Base-by-base conservation (phyloP, 2,329 filamentous ascomycete genomes). In the Ceratocystis albifundus region DNA sequence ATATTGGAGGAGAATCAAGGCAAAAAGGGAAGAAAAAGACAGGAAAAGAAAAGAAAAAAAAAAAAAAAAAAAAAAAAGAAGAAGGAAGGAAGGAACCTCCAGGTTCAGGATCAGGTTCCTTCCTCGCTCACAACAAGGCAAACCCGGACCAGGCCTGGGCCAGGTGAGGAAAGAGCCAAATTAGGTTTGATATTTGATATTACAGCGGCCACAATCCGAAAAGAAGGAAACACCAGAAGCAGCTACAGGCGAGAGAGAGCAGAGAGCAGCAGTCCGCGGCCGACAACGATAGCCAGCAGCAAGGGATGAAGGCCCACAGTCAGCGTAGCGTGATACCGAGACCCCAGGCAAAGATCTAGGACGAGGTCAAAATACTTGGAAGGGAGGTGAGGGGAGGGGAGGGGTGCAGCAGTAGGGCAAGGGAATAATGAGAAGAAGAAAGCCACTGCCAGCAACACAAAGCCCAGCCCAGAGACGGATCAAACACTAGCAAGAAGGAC, bases 311-410 rank as follows among this genome's bases (percentile, higher is more conserved):
- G 20, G 53, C 53, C 32, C 25, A 28, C 53, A 57, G 50, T 32
- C 53, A 57, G 32, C 4, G 53, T 57, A 57, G 32, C 4, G 53
- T 57, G 53, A 32, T 57, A 57, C 53, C 53, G 12, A 57, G 53
- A 57, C 53, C 53, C 22, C 53, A 57, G 53, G 4, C 53, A 25
- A 32, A 57, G 53, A 57, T 30, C 25, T 28, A 32, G 62, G 15
- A 55, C 17, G 45, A 64, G 36, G 36, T 4, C 36, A 12, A 41
- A 4, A 64, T 25, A 25, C 36, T 32, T 50, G 62, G 3, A n/a
- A 53, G 62, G 36, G 25, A 20, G 25, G n/a, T 22, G 62, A 8
- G 45, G 62, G n/a, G 36, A 2, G 22, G 36, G 28, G 62, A 30
- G 8, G 46, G 44, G 53, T 28, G 53, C 4, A 57, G 53, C 4